Evolutionary conservation across 2,329 filamentous ascomycete genomes (phyloP), one percentile per base, ranked within the genome.

Genomic region (Nannizzia gypsea): DNA sequence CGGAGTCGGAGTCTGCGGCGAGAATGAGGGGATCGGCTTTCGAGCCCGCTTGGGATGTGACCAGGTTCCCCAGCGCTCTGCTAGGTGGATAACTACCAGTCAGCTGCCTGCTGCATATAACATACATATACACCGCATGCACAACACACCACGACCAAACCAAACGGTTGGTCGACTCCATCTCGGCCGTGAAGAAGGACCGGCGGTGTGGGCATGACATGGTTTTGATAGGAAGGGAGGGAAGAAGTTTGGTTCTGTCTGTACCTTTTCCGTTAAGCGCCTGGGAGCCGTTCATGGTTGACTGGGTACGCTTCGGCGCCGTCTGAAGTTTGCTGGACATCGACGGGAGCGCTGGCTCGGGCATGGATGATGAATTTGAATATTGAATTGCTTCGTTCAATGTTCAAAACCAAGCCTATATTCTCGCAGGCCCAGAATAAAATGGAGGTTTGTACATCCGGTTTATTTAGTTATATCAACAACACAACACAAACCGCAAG

Each of bases 281-380:
- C 48, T 54, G 48, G 3, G 48, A 17, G 34, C 48, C 48, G 28
- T 54, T 54, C 48, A 54, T 57, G 24, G 17, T 60, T 34, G 55
- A 50, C 58, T 22, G 60, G 58, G 28, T 58, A 59, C 15, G 36
- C 31, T 52, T 62, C 55, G 17, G 56, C 56, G 6, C 9, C 2
- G 31, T 13, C 69, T 66, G 65, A 73, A 67, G 64, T 15, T 17
- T 54, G 48, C 48, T 54, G 15, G 48, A 54, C 24, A 31, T n/a
- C 48, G n/a, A 54, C 22, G 48, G 48, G 15, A 26, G 15, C 26
- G 48, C 48, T 34, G 48, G 48, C 26, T 54, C 48, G 20, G 26
- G 48, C 48, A 54, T 54, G 26, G 6, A 17, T 20, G 9, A 17
- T 31, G 15, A n/a, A n/a, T n/a, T n/a, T n/a, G n/a, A n/a, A n/a